These are phyloP conservation scores for Erythrophleum ivorense DNA, from an alignment of 331 rosid genomes.

Conservation along the genomic window DNA sequence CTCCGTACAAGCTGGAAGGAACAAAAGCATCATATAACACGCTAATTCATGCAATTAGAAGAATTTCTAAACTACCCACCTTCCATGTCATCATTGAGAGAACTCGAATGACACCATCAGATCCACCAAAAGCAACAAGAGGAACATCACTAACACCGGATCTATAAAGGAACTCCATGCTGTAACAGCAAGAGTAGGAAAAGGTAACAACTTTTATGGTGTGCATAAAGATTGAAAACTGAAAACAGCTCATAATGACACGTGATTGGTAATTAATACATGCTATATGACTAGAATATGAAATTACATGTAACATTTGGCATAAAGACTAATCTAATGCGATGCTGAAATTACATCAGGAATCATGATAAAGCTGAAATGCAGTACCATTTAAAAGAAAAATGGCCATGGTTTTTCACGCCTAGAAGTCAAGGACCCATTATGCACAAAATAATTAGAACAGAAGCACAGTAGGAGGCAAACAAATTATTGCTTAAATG, in stretches of 20 bases:
- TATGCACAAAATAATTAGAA: not conserved
- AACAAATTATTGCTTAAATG: not conserved
- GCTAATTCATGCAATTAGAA: not conserved
- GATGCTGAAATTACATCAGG: not conserved
- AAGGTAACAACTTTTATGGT: not conserved
- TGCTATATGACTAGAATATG: not conserved
- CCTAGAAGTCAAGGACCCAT: not conserved
- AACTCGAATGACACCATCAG: conserved; percentile 97
- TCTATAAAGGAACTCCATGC: conserved; percentile 98
- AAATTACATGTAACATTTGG: not conserved
- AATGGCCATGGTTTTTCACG: not conserved
- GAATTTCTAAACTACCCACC: conserved; percentile 46
- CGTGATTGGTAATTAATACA: not conserved
- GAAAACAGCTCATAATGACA: not conserved
- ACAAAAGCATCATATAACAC: conserved; percentile 37
- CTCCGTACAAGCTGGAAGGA: conserved; percentile 87
- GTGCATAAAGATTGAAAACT: not conserved
- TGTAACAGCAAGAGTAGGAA: conserved; percentile 44
- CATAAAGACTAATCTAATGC: not conserved
- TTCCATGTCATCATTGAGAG: conserved; percentile 99
- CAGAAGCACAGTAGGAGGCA: not conserved
- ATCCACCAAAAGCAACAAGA: conserved; percentile 98
- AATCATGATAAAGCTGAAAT: not conserved
- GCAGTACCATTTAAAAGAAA: not conserved
- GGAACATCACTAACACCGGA: conserved; percentile 84